These are phyloP conservation scores for Fennellomyces sp. DNA, from an alignment of 371 early-diverging fungal genomes.

Conservation along the genomic window DNA sequence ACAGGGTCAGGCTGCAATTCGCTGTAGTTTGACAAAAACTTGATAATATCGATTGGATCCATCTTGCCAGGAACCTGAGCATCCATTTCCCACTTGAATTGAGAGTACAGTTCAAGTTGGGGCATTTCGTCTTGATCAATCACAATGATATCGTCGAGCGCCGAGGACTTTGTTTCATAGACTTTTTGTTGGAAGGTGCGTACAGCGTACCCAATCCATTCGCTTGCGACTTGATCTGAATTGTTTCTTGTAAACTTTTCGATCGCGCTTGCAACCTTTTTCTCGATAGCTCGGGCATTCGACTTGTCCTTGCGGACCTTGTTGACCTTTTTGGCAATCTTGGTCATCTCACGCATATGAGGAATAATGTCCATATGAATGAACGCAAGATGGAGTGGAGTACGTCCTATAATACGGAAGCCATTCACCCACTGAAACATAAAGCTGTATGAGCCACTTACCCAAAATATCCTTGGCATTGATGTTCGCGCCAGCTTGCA, in stretches of 20 bases:
- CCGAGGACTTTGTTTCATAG: not conserved
- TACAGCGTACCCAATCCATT: not conserved
- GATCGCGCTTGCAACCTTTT: not conserved
- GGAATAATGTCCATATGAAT: conserved; percentile 43
- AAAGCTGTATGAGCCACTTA: conserved; percentile 15
- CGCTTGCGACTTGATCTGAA: not conserved
- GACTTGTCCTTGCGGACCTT: not conserved
- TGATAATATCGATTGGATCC: conserved; percentile 64
- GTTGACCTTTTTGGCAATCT: conserved; percentile 6
- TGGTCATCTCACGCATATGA: conserved; percentile 29
- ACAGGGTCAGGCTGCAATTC: conserved; percentile 24
- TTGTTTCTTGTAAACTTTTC: not conserved
- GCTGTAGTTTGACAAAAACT: conserved; percentile 27
- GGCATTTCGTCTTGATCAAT: not conserved
- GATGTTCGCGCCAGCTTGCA: conserved; percentile 46
- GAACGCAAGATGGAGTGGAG: conserved; percentile 61
- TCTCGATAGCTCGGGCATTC: not conserved
- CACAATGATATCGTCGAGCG: not conserved
- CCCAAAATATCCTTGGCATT: conserved; percentile 49
- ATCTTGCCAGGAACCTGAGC: conserved; percentile 11
- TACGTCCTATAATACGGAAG: conserved; percentile 40
- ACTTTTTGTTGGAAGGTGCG: not conserved
- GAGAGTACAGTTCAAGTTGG: conserved; percentile 3
- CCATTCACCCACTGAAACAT: conserved; percentile 3
- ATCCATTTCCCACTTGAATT: conserved; percentile 18